Evolutionary conservation across 352 stramenopile genomes (phyloP).

Genomic region (Phytophthora niederhauseri): DNA sequence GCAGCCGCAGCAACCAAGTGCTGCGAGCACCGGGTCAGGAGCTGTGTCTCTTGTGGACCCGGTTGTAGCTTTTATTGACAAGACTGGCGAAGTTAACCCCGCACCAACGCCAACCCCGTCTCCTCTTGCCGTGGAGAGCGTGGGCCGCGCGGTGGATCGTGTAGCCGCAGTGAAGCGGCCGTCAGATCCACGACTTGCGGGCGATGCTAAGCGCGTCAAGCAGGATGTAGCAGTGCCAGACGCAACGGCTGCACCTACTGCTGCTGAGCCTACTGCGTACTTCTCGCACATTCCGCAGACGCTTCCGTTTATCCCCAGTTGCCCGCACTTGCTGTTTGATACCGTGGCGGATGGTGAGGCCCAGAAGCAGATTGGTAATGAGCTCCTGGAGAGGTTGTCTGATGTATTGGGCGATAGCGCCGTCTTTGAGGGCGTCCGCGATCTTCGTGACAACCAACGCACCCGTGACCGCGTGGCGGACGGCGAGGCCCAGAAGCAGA

Average conservation of each 20-base stretch:
- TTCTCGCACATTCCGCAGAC: slow-evolving; percentile 61
- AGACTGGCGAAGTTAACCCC: slow-evolving; percentile 42
- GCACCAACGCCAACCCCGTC: slow-evolving; percentile 20
- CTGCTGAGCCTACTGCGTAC: slow-evolving; percentile 35
- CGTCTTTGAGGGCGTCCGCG: slow-evolving; percentile 72
- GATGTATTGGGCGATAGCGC: slow-evolving; percentile 64
- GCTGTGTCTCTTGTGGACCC: slow-evolving; percentile 43
- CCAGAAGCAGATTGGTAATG: slow-evolving; percentile 50
- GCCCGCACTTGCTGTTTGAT: slow-evolving; percentile 77
- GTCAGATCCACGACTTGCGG: slow-evolving; percentile 22
- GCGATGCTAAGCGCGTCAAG: slow-evolving; percentile 39
- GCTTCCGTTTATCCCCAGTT: slow-evolving; percentile 59
- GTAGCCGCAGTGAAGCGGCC: slow-evolving; percentile 24
- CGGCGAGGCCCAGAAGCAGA: slow-evolving; percentile 38
- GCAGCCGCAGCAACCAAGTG: slow-evolving; percentile 22
- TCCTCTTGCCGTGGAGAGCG: slow-evolving; percentile 41
- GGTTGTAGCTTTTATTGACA: slow-evolving; percentile 71
- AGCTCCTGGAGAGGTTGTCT: slow-evolving; percentile 65
- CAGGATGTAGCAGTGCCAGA: slow-evolving; percentile 15
- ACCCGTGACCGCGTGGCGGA: slow-evolving; percentile 39
- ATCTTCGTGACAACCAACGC: slow-evolving; percentile 63
- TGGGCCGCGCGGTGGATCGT: slow-evolving; percentile 14
- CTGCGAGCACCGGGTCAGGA: slow-evolving; percentile 1
- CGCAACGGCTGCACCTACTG: slow-evolving; percentile 1
- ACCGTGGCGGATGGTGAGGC: slow-evolving; percentile 33